Evolutionary conservation across 176 grass and related monocot genomes (phyloP), one percentile per base, ranked within the genome.

Genomic region (Oropetium thomaeum): DNA sequence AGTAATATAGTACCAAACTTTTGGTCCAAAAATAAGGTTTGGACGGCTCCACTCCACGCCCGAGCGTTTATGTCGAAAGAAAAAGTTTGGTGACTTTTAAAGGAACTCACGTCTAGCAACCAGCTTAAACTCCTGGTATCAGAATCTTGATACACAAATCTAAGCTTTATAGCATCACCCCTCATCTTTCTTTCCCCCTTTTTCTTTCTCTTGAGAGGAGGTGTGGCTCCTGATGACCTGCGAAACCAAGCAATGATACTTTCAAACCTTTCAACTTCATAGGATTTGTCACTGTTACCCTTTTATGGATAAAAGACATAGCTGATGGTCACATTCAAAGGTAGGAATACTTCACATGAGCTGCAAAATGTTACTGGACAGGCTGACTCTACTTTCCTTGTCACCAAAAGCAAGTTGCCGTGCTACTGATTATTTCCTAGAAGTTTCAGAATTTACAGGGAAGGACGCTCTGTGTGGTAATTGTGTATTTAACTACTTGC

Each of bases 281-380:
- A 48, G 51, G 58, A 38, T 59, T 69, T 76, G 65, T 53, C 32
- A 33, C 29, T 62, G 33, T 62, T 77, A 49, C 65, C 62, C 65
- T 61, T 59, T 58, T 38, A 62, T 69, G 40, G 73, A 69, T 67
- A 39, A 61, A 61, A 53, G 65, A 77, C 55, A 49, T 77, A 10
- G 12, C 15, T 20, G 60, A 62, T 70, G 47, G 58, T 70, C 65
- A 53, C 76, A 63, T 84, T 41, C 63, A 52, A 62, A 39, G 53
- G 41, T 68, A 28, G 23, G 81, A 59, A 49, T 69, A 61, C 64
- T 69, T 69, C 64, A 60, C 37, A 42, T 45, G 63, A 60, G 33
- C 45, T 68, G 53, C 62, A 58, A 67, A 75, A 40, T 67, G 29
- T 22, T 55, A 39, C 48, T 57, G 73, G 55, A 45, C 27, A 62